Percentiles rank a stretch among this genome's conserved stretches.
Evolutionary conservation across 805 yeast species (phyloP).

Genomic region (Ogataea nonfermentans): DNA sequence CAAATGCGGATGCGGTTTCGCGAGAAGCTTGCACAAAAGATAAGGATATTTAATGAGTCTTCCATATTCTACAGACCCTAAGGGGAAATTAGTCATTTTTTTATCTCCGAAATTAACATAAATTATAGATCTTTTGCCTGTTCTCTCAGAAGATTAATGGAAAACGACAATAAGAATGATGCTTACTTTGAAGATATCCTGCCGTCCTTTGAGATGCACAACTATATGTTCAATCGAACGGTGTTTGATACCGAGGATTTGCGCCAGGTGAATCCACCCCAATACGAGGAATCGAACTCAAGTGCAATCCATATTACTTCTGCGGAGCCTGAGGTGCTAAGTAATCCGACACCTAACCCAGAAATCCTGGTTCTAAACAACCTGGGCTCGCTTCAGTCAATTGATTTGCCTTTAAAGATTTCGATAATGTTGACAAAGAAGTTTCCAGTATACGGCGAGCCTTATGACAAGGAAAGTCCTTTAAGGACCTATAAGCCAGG

Average conservation of each 20-base stretch:
- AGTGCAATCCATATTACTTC: not conserved
- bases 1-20: too few species aligned
- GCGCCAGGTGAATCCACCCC: constrained; percentile 20
- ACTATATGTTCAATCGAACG: constrained; percentile 33
- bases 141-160: not conserved
- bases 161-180: not conserved
- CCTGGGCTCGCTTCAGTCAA: constrained; percentile 22
- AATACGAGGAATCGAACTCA: constrained; percentile 8
- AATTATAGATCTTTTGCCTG: too few species aligned
- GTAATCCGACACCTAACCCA: constrained; percentile 24
- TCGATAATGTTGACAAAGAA: constrained; percentile 39
- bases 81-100: too few species aligned
- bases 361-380: constrained; percentile 29
- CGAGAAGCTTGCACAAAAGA: too few species aligned
- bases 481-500: constrained; percentile 62
- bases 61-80: too few species aligned
- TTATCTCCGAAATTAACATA: too few species aligned
- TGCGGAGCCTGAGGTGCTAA: not conserved
- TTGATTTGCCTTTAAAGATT: constrained; percentile 27
- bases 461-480: constrained; percentile 31
- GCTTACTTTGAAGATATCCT: constrained; percentile 47
- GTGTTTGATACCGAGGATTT: constrained; percentile 15
- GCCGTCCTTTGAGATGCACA: constrained; percentile 71
- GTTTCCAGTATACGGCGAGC: constrained; percentile 33
- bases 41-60: too few species aligned